Evolutionary conservation across 495 filamentous ascomycete genomes (phyloP), one percentile per base, ranked within the genome.

Genomic region (Cercophora samala): DNA sequence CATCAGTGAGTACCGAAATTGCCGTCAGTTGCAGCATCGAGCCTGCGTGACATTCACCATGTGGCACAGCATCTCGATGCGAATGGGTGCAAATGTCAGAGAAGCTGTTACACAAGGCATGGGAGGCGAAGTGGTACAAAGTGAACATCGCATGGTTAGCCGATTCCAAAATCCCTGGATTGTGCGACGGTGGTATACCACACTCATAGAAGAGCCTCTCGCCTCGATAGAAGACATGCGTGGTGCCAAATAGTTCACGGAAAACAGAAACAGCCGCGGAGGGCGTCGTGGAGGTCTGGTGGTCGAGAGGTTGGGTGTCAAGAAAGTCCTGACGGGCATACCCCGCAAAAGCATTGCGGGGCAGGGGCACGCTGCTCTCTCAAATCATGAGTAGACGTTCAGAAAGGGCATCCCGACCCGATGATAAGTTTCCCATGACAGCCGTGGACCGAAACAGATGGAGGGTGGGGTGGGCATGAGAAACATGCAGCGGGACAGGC

Each of bases 161-260:
- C 22, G 19, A 56, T 60, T 60, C 58, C 25, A 25, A 5, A 29
- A 60, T 24, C 58, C 58, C 58, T 60, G 58, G 6, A 24, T 29
- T 60, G 58, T 60, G 22, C 24, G 21, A 32, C 58, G 13, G 17
- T 13, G 5, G 58, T 60, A 22, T 60, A 21, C 58, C 58, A 60
- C 58, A 60, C 58, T 19, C 19, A 46, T 46, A 1, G 37, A 46
- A 46, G 37, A 46, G 37, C 37, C 37, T 46, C 37, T 17, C 37
- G 13, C 13, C 6, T 17, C 8, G 37, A 46, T 5, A 46, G 2
- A 46, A 13, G 13, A 46, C 13, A 18, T 46, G 37, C 13, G 37
- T 17, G 37, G 8, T 46, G 37, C 11, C 37, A 13, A 46, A 46
- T 11, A 46, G 37, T 5, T 13, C 37, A 9, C 37, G 2, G 37